A percentile compares a stretch with the other conserved stretches of the same genome.
phyloP scores from a whole-genome alignment of 495 filamentous ascomycete genomes.

The Aspergillus affinis region DNA sequence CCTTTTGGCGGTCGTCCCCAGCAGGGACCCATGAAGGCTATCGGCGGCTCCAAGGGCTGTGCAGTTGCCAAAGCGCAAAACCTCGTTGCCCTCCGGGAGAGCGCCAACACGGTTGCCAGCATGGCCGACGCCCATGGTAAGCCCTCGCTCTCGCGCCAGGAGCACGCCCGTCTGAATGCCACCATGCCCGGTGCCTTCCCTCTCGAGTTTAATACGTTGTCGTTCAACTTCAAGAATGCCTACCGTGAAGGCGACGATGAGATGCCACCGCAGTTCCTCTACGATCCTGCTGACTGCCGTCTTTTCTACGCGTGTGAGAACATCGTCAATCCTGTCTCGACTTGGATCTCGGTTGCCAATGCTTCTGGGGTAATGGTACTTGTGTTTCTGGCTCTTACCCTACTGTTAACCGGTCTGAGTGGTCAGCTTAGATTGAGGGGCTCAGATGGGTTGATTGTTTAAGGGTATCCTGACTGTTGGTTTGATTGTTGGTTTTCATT shows the following conservation, averaged over 20 bases:
- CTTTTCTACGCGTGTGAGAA: slow-evolving; percentile 30
- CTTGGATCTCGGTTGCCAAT: slow-evolving; percentile 23
- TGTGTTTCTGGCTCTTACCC: slow-evolving; percentile 8
- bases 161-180: slow-evolving; percentile 18
- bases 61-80: background rate
- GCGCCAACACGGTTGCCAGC: background rate
- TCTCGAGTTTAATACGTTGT: background rate
- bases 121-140: background rate
- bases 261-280: slow-evolving; percentile 27
- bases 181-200: background rate
- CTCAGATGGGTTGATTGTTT: background rate
- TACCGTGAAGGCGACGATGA: slow-evolving; percentile 13
- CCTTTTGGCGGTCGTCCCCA: slow-evolving; percentile 58
- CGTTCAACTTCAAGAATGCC: slow-evolving; percentile 8
- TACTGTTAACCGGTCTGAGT: background rate
- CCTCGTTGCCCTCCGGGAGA: background rate
- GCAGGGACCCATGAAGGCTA: slow-evolving; percentile 55
- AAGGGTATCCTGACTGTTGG: background rate
- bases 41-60: slow-evolving; percentile 56
- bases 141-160: slow-evolving; percentile 24
- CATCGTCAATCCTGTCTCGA: slow-evolving; percentile 7
- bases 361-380: slow-evolving; percentile 19
- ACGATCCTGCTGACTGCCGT: slow-evolving; percentile 32
- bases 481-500: background rate
- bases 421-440: background rate